Evolutionary conservation across 169 alveolate genomes (phyloP), one percentile per base, ranked within the genome.

Genomic region (Cryptosporidium sp.): DNA sequence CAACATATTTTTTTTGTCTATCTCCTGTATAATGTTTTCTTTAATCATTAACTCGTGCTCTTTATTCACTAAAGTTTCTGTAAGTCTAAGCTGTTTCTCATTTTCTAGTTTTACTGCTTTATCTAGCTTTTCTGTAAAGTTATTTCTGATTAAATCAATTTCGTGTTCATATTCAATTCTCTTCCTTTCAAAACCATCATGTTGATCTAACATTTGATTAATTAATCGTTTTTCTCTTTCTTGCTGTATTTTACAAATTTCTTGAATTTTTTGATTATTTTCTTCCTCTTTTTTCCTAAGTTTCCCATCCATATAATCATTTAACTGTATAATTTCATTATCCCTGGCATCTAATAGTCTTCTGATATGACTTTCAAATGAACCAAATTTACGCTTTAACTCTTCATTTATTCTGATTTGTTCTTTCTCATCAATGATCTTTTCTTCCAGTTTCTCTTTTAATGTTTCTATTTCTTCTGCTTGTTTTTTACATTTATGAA

Each of bases 291-390:
- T 80, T 67, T 61, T 80, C 62, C 70, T 60, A 23, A 80, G 65
- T 33, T 65, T 60, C 44, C 75, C 75, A 62, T 80, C 89, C 89
- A 80, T 80, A n/a, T 80, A 80, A 62, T 80, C 89, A 42, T 80
- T 80, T 45, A 80, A 44, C 26, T 80, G 89, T 58, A 80, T 80
- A 33, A 80, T 80, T 62, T 80, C 89, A 48, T 80, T 80, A 62
- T 80, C 89, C 39, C 89, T 80, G 31, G 89, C 89, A 65, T 80
- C 89, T 31, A 80, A 39, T 18, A 80, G 52, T 62, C 89, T 80
- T 39, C 89, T 80, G 10, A 80, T 80, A 23, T 80, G 89, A 37
- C 48, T 61, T 80, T 80, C 89, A 65, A 80, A 80, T 10, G 89
- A 80, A 23, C 89, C 75, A 42, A 80, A 80, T 62, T 65, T 80